phyloP scores from a whole-genome alignment of 2,329 filamentous ascomycete genomes.

The Periconia sp. region DNA sequence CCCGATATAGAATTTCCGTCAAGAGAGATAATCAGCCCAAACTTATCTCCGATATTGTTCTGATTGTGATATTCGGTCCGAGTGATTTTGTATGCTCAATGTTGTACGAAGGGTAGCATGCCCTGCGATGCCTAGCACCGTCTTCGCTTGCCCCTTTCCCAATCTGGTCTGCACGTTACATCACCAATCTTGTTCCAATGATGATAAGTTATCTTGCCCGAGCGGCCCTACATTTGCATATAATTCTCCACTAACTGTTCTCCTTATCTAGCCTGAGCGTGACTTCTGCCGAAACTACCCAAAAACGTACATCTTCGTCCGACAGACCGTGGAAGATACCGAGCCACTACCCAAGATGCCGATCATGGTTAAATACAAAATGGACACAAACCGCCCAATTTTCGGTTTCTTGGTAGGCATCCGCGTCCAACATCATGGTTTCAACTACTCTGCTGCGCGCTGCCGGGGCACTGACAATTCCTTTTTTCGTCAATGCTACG shows the following conservation, averaged over 20 bases:
- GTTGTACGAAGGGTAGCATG: not conserved
- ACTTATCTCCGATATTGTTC: not conserved
- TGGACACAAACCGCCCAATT: not conserved
- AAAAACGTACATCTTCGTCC: not conserved
- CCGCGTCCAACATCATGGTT: not conserved
- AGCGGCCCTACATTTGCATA: too few relatives aligned
- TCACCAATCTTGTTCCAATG: not conserved
- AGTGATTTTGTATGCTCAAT: not conserved
- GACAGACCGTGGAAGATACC: not conserved
- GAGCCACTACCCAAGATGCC: not conserved
- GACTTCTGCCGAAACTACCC: not conserved
- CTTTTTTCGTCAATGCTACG: not conserved
- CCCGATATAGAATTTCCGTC: not conserved
- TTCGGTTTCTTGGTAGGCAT: not conserved
- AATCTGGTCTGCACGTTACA: not conserved
- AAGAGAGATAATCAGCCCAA: not conserved
- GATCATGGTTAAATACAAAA: not conserved
- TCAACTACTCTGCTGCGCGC: not conserved
- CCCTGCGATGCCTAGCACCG: not conserved
- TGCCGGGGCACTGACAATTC: not conserved
- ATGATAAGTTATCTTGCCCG: too few relatives aligned
- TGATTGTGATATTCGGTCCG: not conserved
- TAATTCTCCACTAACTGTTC: too few relatives aligned
- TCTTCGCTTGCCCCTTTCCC: not conserved
- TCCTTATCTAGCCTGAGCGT: too few relatives aligned